Conservation (phyloP, 768 basidiomycete species). For the Tricholoma terreum region DNA sequence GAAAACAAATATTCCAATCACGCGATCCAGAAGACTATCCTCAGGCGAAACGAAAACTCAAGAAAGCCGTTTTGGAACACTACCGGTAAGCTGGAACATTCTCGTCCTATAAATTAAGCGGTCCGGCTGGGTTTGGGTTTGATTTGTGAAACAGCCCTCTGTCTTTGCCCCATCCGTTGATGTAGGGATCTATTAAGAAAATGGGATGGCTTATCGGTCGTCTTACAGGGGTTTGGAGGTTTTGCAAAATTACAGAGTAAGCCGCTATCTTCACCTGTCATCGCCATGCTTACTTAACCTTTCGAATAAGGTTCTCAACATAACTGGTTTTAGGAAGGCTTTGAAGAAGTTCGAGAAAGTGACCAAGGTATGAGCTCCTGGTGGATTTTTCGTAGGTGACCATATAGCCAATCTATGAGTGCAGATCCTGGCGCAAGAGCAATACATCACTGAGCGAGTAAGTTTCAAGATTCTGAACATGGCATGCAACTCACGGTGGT, state of each 20-base stretch:
- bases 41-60: slow-evolving; percentile 80
- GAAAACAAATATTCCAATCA: slow-evolving; percentile 8
- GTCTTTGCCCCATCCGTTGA: not conserved
- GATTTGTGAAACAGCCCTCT: not conserved
- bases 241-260: slow-evolving; percentile 85
- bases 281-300: not conserved
- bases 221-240: slow-evolving; percentile 66
- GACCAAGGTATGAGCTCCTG: slow-evolving; percentile 48
- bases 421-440: slow-evolving; percentile 65
- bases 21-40: slow-evolving; percentile 77
- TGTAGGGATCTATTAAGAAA: not conserved
- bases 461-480: not conserved
- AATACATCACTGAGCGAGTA: slow-evolving; percentile 82
- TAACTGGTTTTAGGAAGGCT: slow-evolving; percentile 86
- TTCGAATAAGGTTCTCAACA: slow-evolving; percentile 64
- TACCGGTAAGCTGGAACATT: slow-evolving; percentile 53
- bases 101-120: not conserved
- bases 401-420: too few relatives aligned
- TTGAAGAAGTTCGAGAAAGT: slow-evolving; percentile 84
- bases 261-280: slow-evolving; percentile 13
- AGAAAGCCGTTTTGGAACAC: slow-evolving; percentile 79
- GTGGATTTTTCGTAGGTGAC: too few relatives aligned
- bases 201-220: not conserved
- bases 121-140: not conserved
- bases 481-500: not conserved